These are phyloP conservation scores for Strobilomyces confusus DNA, from an alignment of 768 basidiomycete genomes.

Conservation along the genomic window DNA sequence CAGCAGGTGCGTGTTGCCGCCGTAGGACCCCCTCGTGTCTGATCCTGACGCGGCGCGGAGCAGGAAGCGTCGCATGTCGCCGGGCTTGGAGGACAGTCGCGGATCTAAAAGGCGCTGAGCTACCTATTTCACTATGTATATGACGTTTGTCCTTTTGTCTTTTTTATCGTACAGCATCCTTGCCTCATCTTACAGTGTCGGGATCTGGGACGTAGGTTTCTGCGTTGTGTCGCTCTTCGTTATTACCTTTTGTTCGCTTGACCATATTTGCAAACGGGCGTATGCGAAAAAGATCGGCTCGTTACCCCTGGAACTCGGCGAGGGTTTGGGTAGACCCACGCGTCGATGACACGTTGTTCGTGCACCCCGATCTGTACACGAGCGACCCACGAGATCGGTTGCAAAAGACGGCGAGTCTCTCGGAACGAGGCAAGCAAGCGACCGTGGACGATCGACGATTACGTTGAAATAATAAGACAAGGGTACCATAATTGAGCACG, in stretches of 20 bases:
- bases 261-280: too few relatives aligned
- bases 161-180: conserved; percentile 24
- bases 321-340: too few relatives aligned
- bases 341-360: too few relatives aligned
- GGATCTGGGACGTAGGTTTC: too few relatives aligned
- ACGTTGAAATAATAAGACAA: conserved; percentile 23
- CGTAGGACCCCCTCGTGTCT: background rate
- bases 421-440: background rate
- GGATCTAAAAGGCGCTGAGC: conserved; percentile 68
- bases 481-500: conserved; percentile 1
- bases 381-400: background rate
- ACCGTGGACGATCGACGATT: conserved; percentile 9
- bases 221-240: too few relatives aligned
- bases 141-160: background rate
- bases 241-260: too few relatives aligned
- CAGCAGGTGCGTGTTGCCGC: conserved; percentile 42
- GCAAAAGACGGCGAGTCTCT: background rate
- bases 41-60: background rate
- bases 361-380: background rate
- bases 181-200: conserved; percentile 6
- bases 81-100: conserved; percentile 63
- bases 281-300: too few relatives aligned
- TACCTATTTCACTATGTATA: conserved; percentile 34
- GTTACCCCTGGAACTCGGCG: too few relatives aligned
- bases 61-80: conserved; percentile 73